Conservation (phyloP, 164 flowering plant species). For the Chloranthus sessilifolius region DNA sequence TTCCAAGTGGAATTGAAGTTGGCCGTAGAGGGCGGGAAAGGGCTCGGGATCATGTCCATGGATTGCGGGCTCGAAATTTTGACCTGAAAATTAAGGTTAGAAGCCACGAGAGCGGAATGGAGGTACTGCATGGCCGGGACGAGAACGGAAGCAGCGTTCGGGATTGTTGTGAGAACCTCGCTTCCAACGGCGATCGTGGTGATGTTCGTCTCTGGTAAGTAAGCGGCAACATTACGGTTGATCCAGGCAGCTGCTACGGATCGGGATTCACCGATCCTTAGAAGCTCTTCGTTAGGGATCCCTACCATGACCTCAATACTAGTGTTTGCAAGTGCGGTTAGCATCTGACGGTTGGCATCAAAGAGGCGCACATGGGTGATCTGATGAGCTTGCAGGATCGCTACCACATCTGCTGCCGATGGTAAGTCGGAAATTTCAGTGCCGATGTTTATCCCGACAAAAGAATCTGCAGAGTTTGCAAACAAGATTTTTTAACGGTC, state of each 20-base stretch:
- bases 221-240: slow-evolving; percentile 46
- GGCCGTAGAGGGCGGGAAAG: slow-evolving; percentile 84
- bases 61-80: slow-evolving; percentile 67
- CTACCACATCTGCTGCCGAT: slow-evolving; percentile 42
- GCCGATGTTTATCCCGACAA: slow-evolving; percentile 64
- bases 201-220: slow-evolving; percentile 66
- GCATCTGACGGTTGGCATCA: slow-evolving; percentile 55
- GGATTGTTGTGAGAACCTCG: slow-evolving; percentile 54
- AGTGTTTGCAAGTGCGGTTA: slow-evolving; percentile 51
- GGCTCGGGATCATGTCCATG: slow-evolving; percentile 51
- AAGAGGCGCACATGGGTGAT: slow-evolving; percentile 64
- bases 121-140: slow-evolving; percentile 46
- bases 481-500: slow-evolving; percentile 8
- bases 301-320: slow-evolving; percentile 55
- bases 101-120: slow-evolving; percentile 70
- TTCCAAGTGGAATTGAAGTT: slow-evolving; percentile 60
- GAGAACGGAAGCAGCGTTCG: slow-evolving; percentile 61
- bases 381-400: slow-evolving; percentile 42
- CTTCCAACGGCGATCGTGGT: slow-evolving; percentile 64
- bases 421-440: slow-evolving; percentile 48
- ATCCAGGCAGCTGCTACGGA: slow-evolving; percentile 53
- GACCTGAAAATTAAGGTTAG: slow-evolving; percentile 53
- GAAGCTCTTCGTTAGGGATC: slow-evolving; percentile 64
- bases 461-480: slow-evolving; percentile 55
- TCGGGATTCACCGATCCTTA: slow-evolving; percentile 69